Percentiles rank a stretch among this genome's conserved stretches.
phyloP scores from a whole-genome alignment of 345 rosid genomes.

The Salix brachista region DNA sequence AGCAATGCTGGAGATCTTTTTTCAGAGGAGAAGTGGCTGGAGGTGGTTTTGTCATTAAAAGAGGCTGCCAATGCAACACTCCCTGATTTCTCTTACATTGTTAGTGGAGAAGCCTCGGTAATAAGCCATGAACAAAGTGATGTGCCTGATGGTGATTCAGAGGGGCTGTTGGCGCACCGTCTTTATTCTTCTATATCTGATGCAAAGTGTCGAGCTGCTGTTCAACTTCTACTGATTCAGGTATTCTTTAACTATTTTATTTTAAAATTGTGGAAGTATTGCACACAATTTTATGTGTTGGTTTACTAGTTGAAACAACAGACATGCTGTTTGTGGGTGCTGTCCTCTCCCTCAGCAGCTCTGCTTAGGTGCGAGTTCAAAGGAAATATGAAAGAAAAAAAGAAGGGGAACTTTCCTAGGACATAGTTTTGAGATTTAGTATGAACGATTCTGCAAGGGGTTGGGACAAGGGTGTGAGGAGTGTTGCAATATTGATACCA shows the following conservation, averaged over 20 bases:
- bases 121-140: conserved; percentile 36
- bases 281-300: neutral
- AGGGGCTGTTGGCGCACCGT: conserved; percentile 41
- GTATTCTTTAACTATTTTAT: conserved; percentile 27
- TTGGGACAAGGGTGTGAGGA: neutral
- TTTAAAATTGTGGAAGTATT: neutral
- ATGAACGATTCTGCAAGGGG: neutral
- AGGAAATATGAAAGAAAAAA: neutral
- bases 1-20: conserved; percentile 86
- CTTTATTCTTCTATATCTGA: conserved; percentile 64
- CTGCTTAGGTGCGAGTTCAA: neutral
- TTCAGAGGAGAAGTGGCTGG: conserved; percentile 89
- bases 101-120: conserved; percentile 41
- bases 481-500: neutral
- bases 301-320: neutral
- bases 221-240: conserved; percentile 95
- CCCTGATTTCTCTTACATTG: conserved; percentile 72
- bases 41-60: conserved; percentile 80
- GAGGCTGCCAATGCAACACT: conserved; percentile 83
- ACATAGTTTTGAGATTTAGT: neutral
- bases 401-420: neutral
- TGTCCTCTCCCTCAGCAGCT: neutral
- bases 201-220: conserved; percentile 96
- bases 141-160: conserved; percentile 45
- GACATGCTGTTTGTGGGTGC: neutral